Evolutionary conservation across 306 rosid genomes (phyloP).

Genomic region (Cucumis hystrix): DNA sequence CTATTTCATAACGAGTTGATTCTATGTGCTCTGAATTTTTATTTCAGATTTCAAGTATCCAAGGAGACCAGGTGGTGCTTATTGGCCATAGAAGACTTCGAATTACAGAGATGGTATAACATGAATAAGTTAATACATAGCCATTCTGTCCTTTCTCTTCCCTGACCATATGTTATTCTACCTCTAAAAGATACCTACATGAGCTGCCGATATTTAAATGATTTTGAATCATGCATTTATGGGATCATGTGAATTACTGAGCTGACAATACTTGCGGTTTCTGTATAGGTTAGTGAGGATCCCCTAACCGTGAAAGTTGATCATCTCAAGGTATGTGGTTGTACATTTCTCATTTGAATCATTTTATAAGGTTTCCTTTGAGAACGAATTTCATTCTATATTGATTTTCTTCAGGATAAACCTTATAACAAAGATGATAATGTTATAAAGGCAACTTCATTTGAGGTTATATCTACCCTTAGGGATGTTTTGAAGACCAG

Average conservation of each 20-base stretch:
- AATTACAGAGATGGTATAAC: constrained; percentile 78
- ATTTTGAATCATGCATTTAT: not conserved
- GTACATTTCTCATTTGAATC: constrained; percentile 5
- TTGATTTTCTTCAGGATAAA: constrained; percentile 49
- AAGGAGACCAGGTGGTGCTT: constrained; percentile 83
- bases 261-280: constrained; percentile 7
- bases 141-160: not conserved
- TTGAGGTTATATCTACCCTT: constrained; percentile 89
- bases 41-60: constrained; percentile 85
- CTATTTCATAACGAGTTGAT: not conserved
- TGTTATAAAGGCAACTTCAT: constrained; percentile 85
- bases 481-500: constrained; percentile 96
- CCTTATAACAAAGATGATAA: constrained; percentile 91
- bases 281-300: constrained; percentile 68
- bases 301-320: constrained; percentile 98
- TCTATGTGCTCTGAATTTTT: not conserved
- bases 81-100: constrained; percentile 94
- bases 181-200: not conserved
- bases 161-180: not conserved
- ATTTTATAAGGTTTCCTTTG: not conserved
- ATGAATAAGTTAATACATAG: not conserved
- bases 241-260: not conserved
- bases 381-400: not conserved
- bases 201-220: not conserved
- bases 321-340: constrained; percentile 74